Conservation (phyloP, 306 rosid genomes). For the Prunus mira region DNA sequence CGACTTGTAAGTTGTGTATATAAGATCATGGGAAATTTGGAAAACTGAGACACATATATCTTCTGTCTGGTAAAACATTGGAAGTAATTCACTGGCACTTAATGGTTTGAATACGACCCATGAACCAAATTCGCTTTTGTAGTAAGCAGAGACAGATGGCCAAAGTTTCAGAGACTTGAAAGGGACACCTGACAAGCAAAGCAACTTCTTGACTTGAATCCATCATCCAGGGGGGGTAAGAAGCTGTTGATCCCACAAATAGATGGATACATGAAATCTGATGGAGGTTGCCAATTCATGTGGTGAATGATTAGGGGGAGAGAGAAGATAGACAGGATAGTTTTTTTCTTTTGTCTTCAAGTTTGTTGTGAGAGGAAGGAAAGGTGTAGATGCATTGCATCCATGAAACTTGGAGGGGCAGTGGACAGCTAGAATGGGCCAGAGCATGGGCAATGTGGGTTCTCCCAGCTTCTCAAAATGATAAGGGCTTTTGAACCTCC, state of each 20-base stretch:
- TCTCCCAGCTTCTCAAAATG: constrained; percentile 50
- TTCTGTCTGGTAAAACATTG: constrained; percentile 33
- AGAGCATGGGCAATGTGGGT: constrained; percentile 55
- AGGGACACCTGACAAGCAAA: constrained; percentile 24
- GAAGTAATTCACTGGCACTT: constrained; percentile 17
- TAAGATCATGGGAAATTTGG: constrained; percentile 5
- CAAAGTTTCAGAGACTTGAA: background rate
- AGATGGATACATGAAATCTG: constrained; percentile 50
- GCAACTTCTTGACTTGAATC: constrained; percentile 26
- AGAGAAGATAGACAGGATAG: background rate
- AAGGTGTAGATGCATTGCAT: constrained; percentile 68
- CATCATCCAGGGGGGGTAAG: constrained; percentile 40
- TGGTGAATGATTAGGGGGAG: constrained; percentile 57
- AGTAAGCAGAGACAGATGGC: background rate
- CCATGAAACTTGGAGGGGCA: constrained; percentile 50
- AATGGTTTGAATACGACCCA: constrained; percentile 10
- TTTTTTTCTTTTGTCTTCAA: constrained; percentile 19
- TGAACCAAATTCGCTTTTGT: constrained; percentile 4
- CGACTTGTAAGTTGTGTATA: constrained; percentile 24
- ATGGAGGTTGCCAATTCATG: constrained; percentile 86
- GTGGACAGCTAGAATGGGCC: constrained; percentile 68
- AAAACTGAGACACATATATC: constrained; percentile 3
- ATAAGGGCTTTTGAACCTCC: constrained; percentile 46
- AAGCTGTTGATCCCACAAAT: constrained; percentile 44
- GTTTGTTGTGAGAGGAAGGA: constrained; percentile 11